Evolutionary conservation across 257 asterid species (phyloP).

Genomic region (Solanum appendiculatum): DNA sequence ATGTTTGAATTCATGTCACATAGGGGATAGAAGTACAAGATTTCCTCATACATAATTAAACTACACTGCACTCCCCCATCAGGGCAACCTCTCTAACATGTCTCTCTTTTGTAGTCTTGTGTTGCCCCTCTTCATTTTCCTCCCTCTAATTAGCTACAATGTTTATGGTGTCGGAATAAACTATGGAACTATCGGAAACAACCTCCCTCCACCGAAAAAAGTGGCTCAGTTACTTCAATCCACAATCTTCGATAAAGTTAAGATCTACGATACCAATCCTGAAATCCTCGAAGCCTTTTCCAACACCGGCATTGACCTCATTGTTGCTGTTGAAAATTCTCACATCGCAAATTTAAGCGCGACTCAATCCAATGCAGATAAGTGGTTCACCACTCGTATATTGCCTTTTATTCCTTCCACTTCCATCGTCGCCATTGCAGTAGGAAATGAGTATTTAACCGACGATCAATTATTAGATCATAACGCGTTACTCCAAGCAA

Average conservation of each 20-base stretch:
- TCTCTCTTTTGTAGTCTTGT: not conserved
- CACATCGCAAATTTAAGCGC: slow-evolving; percentile 34
- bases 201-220: slow-evolving; percentile 52
- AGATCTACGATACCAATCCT: slow-evolving; percentile 61
- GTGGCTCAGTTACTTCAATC: slow-evolving; percentile 60
- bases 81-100: not conserved
- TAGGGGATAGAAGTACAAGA: not conserved
- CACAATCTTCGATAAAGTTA: slow-evolving; percentile 45
- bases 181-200: slow-evolving; percentile 63
- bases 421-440: slow-evolving; percentile 38
- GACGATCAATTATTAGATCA: slow-evolving; percentile 24
- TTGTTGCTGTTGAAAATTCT: slow-evolving; percentile 44
- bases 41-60: not conserved
- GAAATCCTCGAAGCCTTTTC: slow-evolving; percentile 52
- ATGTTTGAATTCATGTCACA: not conserved
- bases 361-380: slow-evolving; percentile 24
- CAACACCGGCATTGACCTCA: slow-evolving; percentile 57
- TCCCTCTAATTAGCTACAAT: not conserved
- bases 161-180: slow-evolving; percentile 42
- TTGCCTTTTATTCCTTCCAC: slow-evolving; percentile 54
- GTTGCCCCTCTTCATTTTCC: not conserved
- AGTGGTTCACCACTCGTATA: slow-evolving; percentile 42
- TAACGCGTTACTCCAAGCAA: slow-evolving; percentile 40
- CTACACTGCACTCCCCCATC: not conserved
- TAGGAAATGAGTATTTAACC: slow-evolving; percentile 54